These are phyloP conservation scores for Linnemannia exigua DNA, from an alignment of 192 early-diverging fungal genomes.

Conservation along the genomic window DNA sequence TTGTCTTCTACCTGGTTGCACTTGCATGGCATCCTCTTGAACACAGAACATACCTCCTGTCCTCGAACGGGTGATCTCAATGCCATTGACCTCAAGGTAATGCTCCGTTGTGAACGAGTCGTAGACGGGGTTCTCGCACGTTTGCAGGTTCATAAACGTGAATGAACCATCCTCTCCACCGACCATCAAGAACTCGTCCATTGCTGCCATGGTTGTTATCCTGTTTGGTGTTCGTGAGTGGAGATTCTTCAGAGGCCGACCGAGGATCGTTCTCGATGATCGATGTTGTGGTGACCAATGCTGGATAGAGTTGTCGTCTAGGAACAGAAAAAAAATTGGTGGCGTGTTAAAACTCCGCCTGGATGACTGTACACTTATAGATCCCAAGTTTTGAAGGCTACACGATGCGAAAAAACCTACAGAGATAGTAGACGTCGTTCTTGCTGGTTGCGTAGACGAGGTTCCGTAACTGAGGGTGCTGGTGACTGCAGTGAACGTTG, in stretches of 20 bases:
- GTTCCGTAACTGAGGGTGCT: slow-evolving; percentile 45
- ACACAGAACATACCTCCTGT: slow-evolving; percentile 35
- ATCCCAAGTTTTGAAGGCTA: no score
- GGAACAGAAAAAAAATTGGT: background rate
- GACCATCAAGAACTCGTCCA: slow-evolving; percentile 27
- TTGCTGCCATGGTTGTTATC: slow-evolving; percentile 48
- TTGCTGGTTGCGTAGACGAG: slow-evolving; percentile 46
- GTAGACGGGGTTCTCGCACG: slow-evolving; percentile 23
- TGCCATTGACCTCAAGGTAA: slow-evolving; percentile 38
- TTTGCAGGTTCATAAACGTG: slow-evolving; percentile 40
- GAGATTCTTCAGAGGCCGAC: slow-evolving; percentile 22
- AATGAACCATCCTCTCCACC: slow-evolving; percentile 44
- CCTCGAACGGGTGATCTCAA: slow-evolving; percentile 44
- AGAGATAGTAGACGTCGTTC: slow-evolving; percentile 49
- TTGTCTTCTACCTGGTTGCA: background rate
- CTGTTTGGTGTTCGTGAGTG: background rate
- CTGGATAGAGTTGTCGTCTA: slow-evolving; percentile 59
- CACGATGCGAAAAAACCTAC: slow-evolving; percentile 23
- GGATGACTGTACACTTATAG: no score
- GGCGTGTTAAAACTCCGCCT: background rate
- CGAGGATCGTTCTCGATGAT: slow-evolving; percentile 42
- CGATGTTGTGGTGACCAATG: slow-evolving; percentile 63
- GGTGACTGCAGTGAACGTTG: slow-evolving; percentile 42
- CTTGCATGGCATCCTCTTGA: background rate
- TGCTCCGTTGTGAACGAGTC: slow-evolving; percentile 17